Evolutionary conservation across 2,329 filamentous ascomycete genomes (phyloP), one percentile per base, ranked within the genome.

Genomic region (Dactylellina drechsleri): DNA sequence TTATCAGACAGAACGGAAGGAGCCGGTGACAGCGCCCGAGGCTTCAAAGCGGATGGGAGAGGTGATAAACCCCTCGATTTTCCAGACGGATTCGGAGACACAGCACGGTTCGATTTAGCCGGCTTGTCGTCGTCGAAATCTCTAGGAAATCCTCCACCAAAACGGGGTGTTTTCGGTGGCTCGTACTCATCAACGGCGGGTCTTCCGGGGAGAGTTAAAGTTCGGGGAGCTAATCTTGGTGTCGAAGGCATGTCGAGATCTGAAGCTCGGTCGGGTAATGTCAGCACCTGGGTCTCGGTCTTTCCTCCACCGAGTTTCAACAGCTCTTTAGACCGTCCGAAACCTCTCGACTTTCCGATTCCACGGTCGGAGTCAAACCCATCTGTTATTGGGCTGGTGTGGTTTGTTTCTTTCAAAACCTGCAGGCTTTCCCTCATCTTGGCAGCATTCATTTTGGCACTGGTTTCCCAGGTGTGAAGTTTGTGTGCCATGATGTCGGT

Each of bases 401-500:
- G 66, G 26, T 54, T 72, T 12, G 66, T 89, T 78, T 92, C 96
- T 81, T 97, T 92, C 13, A 93, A 92, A 40, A 98, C 86, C 2
- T 92, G 92, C 82, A 93, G 87, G 62, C 91, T 92, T 43, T 90
- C 92, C 82, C 98, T 78, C 49, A 79, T 77, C 64, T 77, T 76
- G 10, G 76, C 74, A 18, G 78, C 77, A 41, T 78, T 77, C 52
- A 78, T 78, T n/a, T 77, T 95, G 0, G 93, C 92, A 79, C 92
- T 93, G 45, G 92, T 90, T 82, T 99, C 94, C 83, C 97, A 99
- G 76, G 93, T 91, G 79, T 95, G 91, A n/a, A 99, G 86, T 0
- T 94, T 88, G 79, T 91, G 92, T 76, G 91, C 92, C 41, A 97
- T 87, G 58, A 92, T 92, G 82, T 98, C 93, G 7, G 96, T 88